Evolutionary conservation across 768 basidiomycete genomes (phyloP).

Genomic region (Psilocybe azurescens): DNA sequence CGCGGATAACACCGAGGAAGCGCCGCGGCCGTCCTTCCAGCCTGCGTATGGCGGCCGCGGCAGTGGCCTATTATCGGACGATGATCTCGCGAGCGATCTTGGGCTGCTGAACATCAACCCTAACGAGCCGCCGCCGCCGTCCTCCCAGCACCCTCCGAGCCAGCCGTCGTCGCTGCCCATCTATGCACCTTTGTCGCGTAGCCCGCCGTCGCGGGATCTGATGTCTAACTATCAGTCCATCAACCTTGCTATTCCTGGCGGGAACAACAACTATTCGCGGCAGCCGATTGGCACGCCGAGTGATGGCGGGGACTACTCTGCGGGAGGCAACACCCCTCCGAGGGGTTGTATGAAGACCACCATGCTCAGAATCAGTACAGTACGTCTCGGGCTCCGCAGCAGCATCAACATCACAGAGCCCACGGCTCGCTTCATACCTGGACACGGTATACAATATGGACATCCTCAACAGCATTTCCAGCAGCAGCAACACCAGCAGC

Average conservation of each 20-base stretch:
- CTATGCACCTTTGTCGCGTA: slow-evolving; percentile 71
- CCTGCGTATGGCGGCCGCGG: slow-evolving; percentile 42
- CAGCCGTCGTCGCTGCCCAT: slow-evolving; percentile 81
- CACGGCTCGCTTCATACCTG: slow-evolving; percentile 67
- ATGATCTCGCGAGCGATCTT: slow-evolving; percentile 79
- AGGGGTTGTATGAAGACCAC: slow-evolving; percentile 50
- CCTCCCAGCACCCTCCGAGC: slow-evolving; percentile 59
- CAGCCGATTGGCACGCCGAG: slow-evolving; percentile 65
- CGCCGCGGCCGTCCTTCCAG: slow-evolving; percentile 37
- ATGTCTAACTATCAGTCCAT: slow-evolving; percentile 61
- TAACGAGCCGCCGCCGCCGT: slow-evolving; percentile 43
- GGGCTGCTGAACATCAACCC: slow-evolving; percentile 62
- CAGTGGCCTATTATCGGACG: slow-evolving; percentile 74
- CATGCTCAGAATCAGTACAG: slow-evolving; percentile 44
- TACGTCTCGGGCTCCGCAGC: slow-evolving; percentile 26
- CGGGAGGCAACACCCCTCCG: slow-evolving; percentile 53
- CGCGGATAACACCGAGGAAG: slow-evolving; percentile 41
- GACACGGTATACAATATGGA: slow-evolving; percentile 67
- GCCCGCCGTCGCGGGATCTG: slow-evolving; percentile 60
- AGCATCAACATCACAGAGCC: slow-evolving; percentile 40
- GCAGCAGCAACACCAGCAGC: slow-evolving; percentile 27
- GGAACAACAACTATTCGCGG: slow-evolving; percentile 45
- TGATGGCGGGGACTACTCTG: slow-evolving; percentile 53
- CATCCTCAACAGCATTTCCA: slow-evolving; percentile 37
- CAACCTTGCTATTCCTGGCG: slow-evolving; percentile 60